Evolutionary conservation across 768 basidiomycete genomes (phyloP).

Genomic region (Suillus subaureus): DNA sequence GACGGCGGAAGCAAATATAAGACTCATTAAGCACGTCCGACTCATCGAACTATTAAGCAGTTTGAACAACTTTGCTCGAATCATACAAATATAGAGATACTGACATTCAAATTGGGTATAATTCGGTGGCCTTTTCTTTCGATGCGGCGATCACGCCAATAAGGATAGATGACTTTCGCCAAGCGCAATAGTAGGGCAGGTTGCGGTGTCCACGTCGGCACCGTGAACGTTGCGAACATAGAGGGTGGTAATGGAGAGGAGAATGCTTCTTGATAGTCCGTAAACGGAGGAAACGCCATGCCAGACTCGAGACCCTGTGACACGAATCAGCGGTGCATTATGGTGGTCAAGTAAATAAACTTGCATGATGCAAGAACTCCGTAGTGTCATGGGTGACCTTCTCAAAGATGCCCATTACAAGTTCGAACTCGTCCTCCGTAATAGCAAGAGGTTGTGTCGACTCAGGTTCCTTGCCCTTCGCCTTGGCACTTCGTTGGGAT

Average conservation of each 20-base stretch:
- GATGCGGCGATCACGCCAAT: slow-evolving; percentile 86
- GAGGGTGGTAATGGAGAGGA: slow-evolving; percentile 58
- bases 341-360: slow-evolving; percentile 26
- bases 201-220: slow-evolving; percentile 71
- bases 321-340: slow-evolving; percentile 5
- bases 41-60: slow-evolving; percentile 70
- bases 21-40: slow-evolving; percentile 88
- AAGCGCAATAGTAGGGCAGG: slow-evolving; percentile 64
- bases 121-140: slow-evolving; percentile 83
- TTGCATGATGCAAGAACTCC: slow-evolving; percentile 86
- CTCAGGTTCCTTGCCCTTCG: slow-evolving; percentile 85
- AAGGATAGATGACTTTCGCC: slow-evolving; percentile 76
- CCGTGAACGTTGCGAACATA: slow-evolving; percentile 66
- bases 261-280: slow-evolving; percentile 73
- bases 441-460: slow-evolving; percentile 63
- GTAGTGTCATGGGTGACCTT: slow-evolving; percentile 87
- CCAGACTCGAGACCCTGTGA: slow-evolving; percentile 65
- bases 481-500: slow-evolving; percentile 64
- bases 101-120: slow-evolving; percentile 85
- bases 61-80: slow-evolving; percentile 5
- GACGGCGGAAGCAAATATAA: slow-evolving; percentile 95
- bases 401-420: slow-evolving; percentile 94
- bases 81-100: slow-evolving; percentile 27
- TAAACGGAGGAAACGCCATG: slow-evolving; percentile 70
- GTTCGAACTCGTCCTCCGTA: slow-evolving; percentile 90